A percentile compares a stretch with the other conserved stretches of the same genome.
phyloP scores from a whole-genome alignment of 2,329 filamentous ascomycete genomes.

The Fusarium circinatum region DNA sequence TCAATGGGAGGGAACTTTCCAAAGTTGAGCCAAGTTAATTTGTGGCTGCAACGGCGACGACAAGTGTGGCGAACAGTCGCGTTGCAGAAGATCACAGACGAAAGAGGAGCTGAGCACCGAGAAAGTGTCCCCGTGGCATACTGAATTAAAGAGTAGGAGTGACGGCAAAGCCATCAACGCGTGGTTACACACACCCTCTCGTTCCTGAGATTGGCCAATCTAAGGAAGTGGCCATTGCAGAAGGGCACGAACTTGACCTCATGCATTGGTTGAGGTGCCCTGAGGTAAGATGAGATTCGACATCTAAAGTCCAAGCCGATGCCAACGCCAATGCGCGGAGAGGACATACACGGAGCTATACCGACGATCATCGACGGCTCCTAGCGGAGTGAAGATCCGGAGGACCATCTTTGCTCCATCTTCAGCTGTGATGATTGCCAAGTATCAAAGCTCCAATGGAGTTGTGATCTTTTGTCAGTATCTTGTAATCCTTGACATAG shows the following conservation, averaged over 20 bases:
- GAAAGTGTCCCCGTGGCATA: conserved; percentile 39
- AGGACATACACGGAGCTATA: conserved; percentile 21
- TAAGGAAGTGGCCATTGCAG: conserved; percentile 14
- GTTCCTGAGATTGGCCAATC: conserved; percentile 31
- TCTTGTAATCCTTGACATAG: background rate
- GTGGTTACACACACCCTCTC: conserved; percentile 24
- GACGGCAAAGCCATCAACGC: conserved; percentile 34
- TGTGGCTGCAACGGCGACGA: conserved; percentile 33
- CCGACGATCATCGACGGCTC: conserved; percentile 38
- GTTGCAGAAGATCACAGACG: conserved; percentile 24
- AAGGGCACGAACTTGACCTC: conserved; percentile 29
- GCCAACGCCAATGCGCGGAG: conserved; percentile 7
- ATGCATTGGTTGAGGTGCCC: conserved; percentile 29
- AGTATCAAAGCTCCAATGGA: background rate
- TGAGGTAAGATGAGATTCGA: conserved; percentile 19
- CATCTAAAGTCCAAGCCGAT: background rate
- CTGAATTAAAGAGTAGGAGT: conserved; percentile 31
- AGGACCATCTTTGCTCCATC: conserved; percentile 4
- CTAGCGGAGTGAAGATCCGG: conserved; percentile 38
- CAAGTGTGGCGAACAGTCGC: conserved; percentile 36
- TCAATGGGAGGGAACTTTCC: background rate
- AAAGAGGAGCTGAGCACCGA: conserved; percentile 11
- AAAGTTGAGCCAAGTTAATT: background rate
- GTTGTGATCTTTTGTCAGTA: background rate
- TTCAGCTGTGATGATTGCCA: conserved; percentile 1